A percentile compares a stretch with the other conserved stretches of the same genome.
Conservation (phyloP, 2,329 filamentous ascomycete species). For the Phialophora tarda region DNA sequence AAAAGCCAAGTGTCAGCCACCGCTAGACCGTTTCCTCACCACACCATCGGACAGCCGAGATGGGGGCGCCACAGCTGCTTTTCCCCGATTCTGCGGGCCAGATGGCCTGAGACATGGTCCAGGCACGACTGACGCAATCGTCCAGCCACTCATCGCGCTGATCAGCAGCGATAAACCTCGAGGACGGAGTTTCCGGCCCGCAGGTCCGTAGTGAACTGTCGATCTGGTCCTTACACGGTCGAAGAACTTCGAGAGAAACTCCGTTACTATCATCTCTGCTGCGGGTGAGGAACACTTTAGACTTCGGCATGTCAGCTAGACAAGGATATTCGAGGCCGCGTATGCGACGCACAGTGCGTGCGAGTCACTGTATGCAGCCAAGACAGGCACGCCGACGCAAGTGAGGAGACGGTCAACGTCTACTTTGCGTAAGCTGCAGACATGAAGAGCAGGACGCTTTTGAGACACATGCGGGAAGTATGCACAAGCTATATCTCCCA, state of each 20-base stretch:
- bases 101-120: not conserved
- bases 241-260: constrained; percentile 7
- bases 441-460: not conserved
- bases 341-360: not conserved
- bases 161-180: not conserved
- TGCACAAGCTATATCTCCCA: not conserved
- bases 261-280: not conserved
- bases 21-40: constrained; percentile 6
- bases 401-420: not conserved
- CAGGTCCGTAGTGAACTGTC: not conserved
- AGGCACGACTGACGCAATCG: constrained; percentile 18
- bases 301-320: not conserved
- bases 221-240: constrained; percentile 1
- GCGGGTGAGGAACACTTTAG: not conserved
- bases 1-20: constrained; percentile 12
- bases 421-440: not conserved
- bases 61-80: constrained; percentile 10
- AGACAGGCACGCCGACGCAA: not conserved
- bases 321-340: not conserved
- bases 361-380: not conserved
- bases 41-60: constrained; percentile 12
- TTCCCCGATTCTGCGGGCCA: constrained; percentile 12
- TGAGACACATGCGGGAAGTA: not conserved
- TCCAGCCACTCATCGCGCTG: constrained; percentile 11
- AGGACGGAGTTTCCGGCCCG: not conserved